Evolutionary conservation across 805 yeast genomes (phyloP), one percentile per base, ranked within the genome.

Genomic region (Teunomyces panamensis): DNA sequence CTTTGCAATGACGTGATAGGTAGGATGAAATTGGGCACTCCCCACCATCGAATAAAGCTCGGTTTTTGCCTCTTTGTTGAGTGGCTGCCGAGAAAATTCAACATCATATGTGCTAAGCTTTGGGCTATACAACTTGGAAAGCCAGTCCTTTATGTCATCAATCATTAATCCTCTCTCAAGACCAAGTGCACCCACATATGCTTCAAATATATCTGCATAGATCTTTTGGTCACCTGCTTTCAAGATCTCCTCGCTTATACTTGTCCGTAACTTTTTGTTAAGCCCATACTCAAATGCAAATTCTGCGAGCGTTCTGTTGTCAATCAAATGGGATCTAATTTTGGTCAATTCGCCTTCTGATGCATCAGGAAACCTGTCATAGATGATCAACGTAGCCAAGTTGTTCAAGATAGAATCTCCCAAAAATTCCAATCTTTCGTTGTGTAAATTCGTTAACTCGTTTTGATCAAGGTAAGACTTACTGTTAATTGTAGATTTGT

Each of bases 191-290:
- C 96, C 98, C 41, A 94, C 76, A 56, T 92, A 92, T 0, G 98
- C 97, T 67, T 94, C 99, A 62, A 92, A 88, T 0, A 87, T 82
- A 72, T 92, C 99, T 0, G 98, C 96, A 58, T 78, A 78, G 3
- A 87, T 71, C 60, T 94, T 94, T 53, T 78, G 78, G 49, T 77
- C 80, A 7, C 88, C 87, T 30, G 71, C 68, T 27, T 67, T 62
- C 45, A 77, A 72, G 10, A 71, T 57, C 3, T 64, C 62, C 29
- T 71, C 79, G 48, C 79, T 80, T 30, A 76, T 72, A 54, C 77
- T 75, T 45, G 77, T 71, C 48, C 76, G 73, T 52, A 89, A 66
- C 46, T 71, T 70, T 49, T 79, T 73, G 53, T 82, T 84, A 49
- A 90, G 78, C 0, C 83, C 84, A 65, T 92, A 92, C 7, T 75